A percentile compares a stretch with the other conserved stretches of the same genome.
These are phyloP conservation scores for Rubroshorea leprosula DNA, from an alignment of 345 rosid genomes.

Conservation along the genomic window DNA sequence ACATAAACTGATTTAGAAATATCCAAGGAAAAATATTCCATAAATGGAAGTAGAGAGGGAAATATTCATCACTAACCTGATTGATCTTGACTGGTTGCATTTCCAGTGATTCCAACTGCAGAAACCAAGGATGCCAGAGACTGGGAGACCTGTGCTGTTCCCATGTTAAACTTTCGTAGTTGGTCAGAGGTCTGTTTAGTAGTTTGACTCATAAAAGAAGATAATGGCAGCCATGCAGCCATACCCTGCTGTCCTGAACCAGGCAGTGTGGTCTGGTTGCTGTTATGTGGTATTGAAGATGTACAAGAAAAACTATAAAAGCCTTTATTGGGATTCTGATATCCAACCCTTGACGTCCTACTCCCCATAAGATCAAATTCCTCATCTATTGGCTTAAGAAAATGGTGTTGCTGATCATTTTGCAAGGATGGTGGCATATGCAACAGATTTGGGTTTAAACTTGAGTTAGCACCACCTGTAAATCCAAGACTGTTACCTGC, in stretches of 20 bases:
- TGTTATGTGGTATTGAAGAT: slow-evolving; percentile 8
- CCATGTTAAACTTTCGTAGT: slow-evolving; percentile 5
- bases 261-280: slow-evolving; percentile 11
- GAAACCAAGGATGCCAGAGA: slow-evolving; percentile 1
- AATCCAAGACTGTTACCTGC: not conserved
- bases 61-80: slow-evolving; percentile 22
- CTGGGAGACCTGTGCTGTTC: slow-evolving; percentile 9
- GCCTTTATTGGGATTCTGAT: slow-evolving; percentile 7
- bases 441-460: slow-evolving; percentile 1
- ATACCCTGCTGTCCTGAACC: slow-evolving; percentile 11
- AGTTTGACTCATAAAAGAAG: slow-evolving; percentile 11
- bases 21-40: not conserved
- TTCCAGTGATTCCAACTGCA: slow-evolving; percentile 9
- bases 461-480: not conserved
- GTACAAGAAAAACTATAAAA: slow-evolving; percentile 12
- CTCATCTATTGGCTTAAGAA: slow-evolving; percentile 5
- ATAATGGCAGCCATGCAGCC: slow-evolving; percentile 8
- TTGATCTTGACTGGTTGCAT: slow-evolving; percentile 4
- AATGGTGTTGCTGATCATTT: not conserved
- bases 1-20: not conserved
- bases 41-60: not conserved
- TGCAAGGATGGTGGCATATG: slow-evolving; percentile 4
- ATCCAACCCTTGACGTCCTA: not conserved
- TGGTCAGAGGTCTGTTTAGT: slow-evolving; percentile 20
- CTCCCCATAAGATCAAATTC: not conserved